Conservation (phyloP, 2,329 filamentous ascomycete genomes). For the Xylaria arbuscula region DNA sequence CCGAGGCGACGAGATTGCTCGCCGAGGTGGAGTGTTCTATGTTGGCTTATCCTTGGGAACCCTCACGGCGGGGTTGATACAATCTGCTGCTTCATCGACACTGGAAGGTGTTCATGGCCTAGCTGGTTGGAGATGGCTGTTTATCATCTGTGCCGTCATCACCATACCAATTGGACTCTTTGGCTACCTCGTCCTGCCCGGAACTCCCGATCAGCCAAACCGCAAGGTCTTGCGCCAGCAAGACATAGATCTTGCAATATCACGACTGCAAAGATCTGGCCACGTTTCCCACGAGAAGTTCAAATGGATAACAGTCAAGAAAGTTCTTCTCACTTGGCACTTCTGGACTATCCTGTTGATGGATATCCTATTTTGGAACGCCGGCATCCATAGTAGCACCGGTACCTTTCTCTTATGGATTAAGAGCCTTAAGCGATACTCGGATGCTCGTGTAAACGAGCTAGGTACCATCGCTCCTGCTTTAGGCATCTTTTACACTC, state of each 20-base stretch:
- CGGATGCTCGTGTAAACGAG: slow-evolving; percentile 60
- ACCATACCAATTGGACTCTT: slow-evolving; percentile 65
- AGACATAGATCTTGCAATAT: slow-evolving; percentile 59
- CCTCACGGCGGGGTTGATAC: slow-evolving; percentile 63
- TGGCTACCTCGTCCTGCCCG: slow-evolving; percentile 63
- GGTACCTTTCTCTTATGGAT: slow-evolving; percentile 68
- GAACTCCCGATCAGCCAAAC: slow-evolving; percentile 50
- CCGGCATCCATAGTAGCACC: slow-evolving; percentile 57
- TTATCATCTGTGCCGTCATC: slow-evolving; percentile 64
- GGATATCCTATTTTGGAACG: slow-evolving; percentile 69
- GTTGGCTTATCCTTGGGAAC: slow-evolving; percentile 63
- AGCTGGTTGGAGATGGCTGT: slow-evolving; percentile 67
- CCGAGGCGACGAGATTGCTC: slow-evolving; percentile 58
- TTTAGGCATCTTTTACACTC: slow-evolving; percentile 66
- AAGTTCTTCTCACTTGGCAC: slow-evolving; percentile 56
- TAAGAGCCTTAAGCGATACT: slow-evolving; percentile 63
- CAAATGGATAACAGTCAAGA: slow-evolving; percentile 38
- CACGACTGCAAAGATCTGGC: slow-evolving; percentile 58
- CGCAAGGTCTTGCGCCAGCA: slow-evolving; percentile 40
- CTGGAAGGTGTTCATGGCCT: slow-evolving; percentile 59
- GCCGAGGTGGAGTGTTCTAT: slow-evolving; percentile 65
- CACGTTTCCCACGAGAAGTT: slow-evolving; percentile 55
- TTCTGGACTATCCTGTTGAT: slow-evolving; percentile 64
- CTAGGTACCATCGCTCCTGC: slow-evolving; percentile 64
- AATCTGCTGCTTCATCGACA: slow-evolving; percentile 55